Conservation (phyloP, 2,329 filamentous ascomycete genomes). For the Aspergillus cejpii region DNA sequence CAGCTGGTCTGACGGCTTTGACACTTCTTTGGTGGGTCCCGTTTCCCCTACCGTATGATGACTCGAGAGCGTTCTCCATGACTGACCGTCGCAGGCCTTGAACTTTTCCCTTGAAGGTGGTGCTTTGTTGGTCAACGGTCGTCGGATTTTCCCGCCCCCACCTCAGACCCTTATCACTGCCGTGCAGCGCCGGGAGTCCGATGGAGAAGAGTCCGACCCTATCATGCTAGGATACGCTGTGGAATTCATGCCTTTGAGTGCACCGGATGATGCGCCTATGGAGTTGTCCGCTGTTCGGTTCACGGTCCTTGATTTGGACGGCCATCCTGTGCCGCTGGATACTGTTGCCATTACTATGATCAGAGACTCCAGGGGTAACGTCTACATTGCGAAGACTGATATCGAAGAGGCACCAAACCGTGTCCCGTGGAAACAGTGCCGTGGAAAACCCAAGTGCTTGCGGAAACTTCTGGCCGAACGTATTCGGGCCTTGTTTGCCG, state of each 20-base stretch:
- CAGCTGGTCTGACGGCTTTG: conserved; percentile 31
- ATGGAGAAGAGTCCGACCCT: conserved; percentile 33
- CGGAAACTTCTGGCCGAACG: conserved; percentile 36
- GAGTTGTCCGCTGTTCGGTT: conserved; percentile 38
- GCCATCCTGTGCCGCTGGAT: conserved; percentile 40
- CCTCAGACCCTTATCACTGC: conserved; percentile 28
- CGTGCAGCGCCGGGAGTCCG: conserved; percentile 30
- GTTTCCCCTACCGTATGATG: background rate
- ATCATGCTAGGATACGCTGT: conserved; percentile 41
- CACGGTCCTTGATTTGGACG: conserved; percentile 41
- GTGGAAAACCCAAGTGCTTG: conserved; percentile 36
- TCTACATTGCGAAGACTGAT: conserved; percentile 34
- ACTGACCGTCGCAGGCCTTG: conserved; percentile 25
- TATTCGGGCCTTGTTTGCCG: conserved; percentile 34
- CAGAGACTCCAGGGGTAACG: conserved; percentile 29
- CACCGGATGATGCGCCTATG: conserved; percentile 26
- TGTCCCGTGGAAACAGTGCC: conserved; percentile 40
- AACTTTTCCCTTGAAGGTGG: conserved; percentile 34
- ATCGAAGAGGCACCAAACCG: conserved; percentile 35
- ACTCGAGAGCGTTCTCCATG: background rate
- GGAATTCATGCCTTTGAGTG: conserved; percentile 32
- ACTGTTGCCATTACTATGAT: conserved; percentile 39
- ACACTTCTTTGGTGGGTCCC: conserved; percentile 33
- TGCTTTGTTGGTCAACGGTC: conserved; percentile 33
- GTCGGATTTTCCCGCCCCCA: conserved; percentile 35